Base-by-base conservation (phyloP, 140 eudicot genomes). In the Ambrosia hybrid region DNA sequence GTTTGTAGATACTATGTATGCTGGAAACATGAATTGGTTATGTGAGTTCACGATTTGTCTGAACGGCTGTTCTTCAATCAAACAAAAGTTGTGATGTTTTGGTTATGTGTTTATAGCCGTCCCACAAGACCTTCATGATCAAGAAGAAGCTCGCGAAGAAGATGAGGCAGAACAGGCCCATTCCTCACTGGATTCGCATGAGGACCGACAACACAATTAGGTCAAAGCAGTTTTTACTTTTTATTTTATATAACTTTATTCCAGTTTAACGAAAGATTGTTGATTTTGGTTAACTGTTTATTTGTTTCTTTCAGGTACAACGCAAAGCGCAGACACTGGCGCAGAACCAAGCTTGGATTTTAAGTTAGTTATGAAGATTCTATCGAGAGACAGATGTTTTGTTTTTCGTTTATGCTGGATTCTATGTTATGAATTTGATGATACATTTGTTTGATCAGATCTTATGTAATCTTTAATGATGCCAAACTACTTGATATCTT, bases 111-210 rank as follows among this genome's bases (percentile, higher is more conserved):
- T 55, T 59, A 14, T 41, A 21, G 97, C 97, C 97, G 83, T 88
- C 97, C 5, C 97, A 91, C 87, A 91, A 91, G 86, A 62, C 95
- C 0, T 91, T 91, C 46, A 91, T 68, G 83, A 91, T 88, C 72
- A 91, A 91, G 97, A 91, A 91, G 30, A 91, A 91, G 89, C 86
- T 91, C 2, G 97, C 85, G 3, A 91, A 91, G 97, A 91, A 91
- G 90, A 87, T 88, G 95, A 88, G 95, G 87, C 97, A 91, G 81
- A 91, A 91, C 80, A 80, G 97, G 76, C 97, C 97, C 0, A 91
- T 91, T 48, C 97, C 95, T 71, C 83, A 91, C 75, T 91, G 97
- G 97, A 91, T 91, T 77, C 92, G 97, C 63, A 80, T 88, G 97
- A 79, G 97, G 60, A 91, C 95, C 4, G 95, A 88, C 76, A 91